Evolutionary conservation across 805 yeast species (phyloP).

Genomic region (Groenewaldozyma tartarivorans): DNA sequence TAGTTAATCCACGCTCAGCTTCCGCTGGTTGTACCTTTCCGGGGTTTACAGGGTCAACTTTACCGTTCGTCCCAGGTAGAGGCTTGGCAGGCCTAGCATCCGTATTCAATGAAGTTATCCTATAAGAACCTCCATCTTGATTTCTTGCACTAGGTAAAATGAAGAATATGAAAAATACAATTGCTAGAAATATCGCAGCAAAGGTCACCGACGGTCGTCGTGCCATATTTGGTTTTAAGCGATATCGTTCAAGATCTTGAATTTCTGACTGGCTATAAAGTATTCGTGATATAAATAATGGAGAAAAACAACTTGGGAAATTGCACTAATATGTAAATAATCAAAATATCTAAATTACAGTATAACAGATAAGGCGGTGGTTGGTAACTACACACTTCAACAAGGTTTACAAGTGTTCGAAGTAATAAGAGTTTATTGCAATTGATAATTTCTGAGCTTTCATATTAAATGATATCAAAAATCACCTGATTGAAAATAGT

Average conservation of each 20-base stretch:
- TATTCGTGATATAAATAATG: too few species aligned
- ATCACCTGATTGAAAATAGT: too few species aligned
- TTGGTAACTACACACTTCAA: too few species aligned
- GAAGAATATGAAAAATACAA: slow-evolving; percentile 6
- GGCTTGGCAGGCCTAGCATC: not conserved
- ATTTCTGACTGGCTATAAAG: too few species aligned
- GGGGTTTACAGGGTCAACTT: slow-evolving; percentile 4
- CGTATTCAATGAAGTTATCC: not conserved
- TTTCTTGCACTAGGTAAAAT: slow-evolving; percentile 2
- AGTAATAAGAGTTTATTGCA: too few species aligned
- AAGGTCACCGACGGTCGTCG: slow-evolving; percentile 12
- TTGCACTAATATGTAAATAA: too few species aligned
- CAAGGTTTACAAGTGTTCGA: too few species aligned
- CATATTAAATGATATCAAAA: too few species aligned
- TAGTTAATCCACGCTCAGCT: not conserved
- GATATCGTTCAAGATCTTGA: not conserved
- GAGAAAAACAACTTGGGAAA: too few species aligned
- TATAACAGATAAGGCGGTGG: too few species aligned
- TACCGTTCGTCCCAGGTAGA: slow-evolving; percentile 6
- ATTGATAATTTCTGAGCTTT: too few species aligned
- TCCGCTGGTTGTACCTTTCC: not conserved
- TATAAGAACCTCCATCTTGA: not conserved
- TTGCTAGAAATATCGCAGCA: slow-evolving; percentile 9
- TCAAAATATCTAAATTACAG: too few species aligned
- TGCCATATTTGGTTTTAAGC: slow-evolving; percentile 3